Base-by-base conservation (phyloP, 345 rosid genomes). In the Moringa oleifera region DNA sequence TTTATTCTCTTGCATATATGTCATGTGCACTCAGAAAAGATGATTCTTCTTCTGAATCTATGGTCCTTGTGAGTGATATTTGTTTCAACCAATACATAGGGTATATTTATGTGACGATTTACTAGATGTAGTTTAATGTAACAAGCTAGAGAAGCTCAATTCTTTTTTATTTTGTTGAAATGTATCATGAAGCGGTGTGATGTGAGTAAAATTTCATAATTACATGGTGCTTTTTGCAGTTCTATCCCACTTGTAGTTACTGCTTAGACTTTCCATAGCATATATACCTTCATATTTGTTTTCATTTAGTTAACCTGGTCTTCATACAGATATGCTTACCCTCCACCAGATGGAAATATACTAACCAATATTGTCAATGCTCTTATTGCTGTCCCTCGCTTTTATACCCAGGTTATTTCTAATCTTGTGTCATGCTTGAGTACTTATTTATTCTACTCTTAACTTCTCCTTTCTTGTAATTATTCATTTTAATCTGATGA, bases 271-370 rank as follows among this genome's bases (percentile, higher is more conserved):
- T 65, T 69, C 15, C 33, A 15, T 23, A 18, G 16, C 59, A 59
- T 62, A 36, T 51, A 24, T 25, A 9, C 21, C 24, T n/a, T 63
- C 21, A 54, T 33, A 25, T 59, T 41, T 56, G 45, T 55, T n/a
- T 72, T 57, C 45, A 51, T 17, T 68, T 31, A 10, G 61, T 0
- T 61, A 24, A 53, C 20, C 22, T 51, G 57, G 20, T 73, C 47
- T 17, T 72, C 10, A 52, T 75, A 66, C 86, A 94, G 99, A 79
- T 94, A 94, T 80, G 95, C 95, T 63, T 90, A 94, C 68, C 98
- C 98, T 59, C 95, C 87, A 41, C 95, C 90, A 6, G 99, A 93
- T 86, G 96, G 95, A 73, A 93, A 93, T 71, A 93, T 93, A 68
- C 73, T 93, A 73, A 88, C 96, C 71, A 94, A 94, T 75, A 94